These are phyloP conservation scores for Corynespora cassiicola DNA, from an alignment of 2,329 filamentous ascomycete genomes.

Conservation along the genomic window DNA sequence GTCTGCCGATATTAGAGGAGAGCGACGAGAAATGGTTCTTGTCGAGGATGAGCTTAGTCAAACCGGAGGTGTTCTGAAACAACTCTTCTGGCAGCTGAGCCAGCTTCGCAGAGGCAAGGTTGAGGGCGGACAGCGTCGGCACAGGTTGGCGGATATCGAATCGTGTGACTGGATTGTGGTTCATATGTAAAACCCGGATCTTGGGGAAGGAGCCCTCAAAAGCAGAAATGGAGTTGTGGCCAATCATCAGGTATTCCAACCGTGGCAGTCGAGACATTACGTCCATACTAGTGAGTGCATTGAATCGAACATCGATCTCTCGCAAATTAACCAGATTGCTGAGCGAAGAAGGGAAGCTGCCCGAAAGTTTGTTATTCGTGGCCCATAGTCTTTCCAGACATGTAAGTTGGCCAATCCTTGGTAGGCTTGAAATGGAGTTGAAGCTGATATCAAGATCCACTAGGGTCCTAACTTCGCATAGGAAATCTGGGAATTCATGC, in stretches of 20 bases:
- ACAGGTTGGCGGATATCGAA: slow-evolving; percentile 83
- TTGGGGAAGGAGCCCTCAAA: slow-evolving; percentile 89
- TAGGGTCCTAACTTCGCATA: slow-evolving; percentile 81
- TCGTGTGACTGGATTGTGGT: slow-evolving; percentile 93
- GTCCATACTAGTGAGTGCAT: slow-evolving; percentile 86
- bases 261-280: slow-evolving; percentile 83
- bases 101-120: slow-evolving; percentile 89
- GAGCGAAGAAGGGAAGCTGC: slow-evolving; percentile 76
- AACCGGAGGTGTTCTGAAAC: slow-evolving; percentile 84
- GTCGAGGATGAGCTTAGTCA: slow-evolving; percentile 88
- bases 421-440: slow-evolving; percentile 82
- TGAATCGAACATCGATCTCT: slow-evolving; percentile 95
- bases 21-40: slow-evolving; percentile 95
- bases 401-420: slow-evolving; percentile 78
- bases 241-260: slow-evolving; percentile 85
- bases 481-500: slow-evolving; percentile 80
- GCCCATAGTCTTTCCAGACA: slow-evolving; percentile 90
- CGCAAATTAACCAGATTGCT: slow-evolving; percentile 77
- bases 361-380: slow-evolving; percentile 89
- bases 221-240: slow-evolving; percentile 90
- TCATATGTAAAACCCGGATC: slow-evolving; percentile 83
- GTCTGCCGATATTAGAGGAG: slow-evolving; percentile 81
- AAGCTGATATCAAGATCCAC: slow-evolving; percentile 97
- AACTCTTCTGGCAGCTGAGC: slow-evolving; percentile 85
- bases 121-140: slow-evolving; percentile 83